These are phyloP conservation scores for Ogataea degrootiae DNA, from an alignment of 805 yeast genomes.

Conservation along the genomic window DNA sequence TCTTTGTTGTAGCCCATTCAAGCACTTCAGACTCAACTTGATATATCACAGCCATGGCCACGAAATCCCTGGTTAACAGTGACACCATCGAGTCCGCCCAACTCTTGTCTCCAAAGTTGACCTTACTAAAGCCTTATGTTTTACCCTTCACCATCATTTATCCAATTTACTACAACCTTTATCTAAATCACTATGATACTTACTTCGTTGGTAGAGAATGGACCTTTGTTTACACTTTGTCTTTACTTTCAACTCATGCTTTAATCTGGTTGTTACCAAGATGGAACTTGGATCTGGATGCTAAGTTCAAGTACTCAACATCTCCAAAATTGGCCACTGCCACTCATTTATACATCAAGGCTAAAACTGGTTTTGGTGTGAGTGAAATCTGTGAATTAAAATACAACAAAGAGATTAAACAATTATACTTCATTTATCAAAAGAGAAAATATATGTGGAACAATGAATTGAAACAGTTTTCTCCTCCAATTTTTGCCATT, in stretches of 20 bases:
- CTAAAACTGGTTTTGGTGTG: constrained; percentile 82
- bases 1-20: too few species aligned
- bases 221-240: constrained; percentile 85
- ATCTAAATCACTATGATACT: constrained; percentile 63
- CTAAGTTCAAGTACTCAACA: constrained; percentile 59
- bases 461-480: constrained; percentile 46
- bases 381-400: constrained; percentile 70
- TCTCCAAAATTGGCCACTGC: constrained; percentile 59
- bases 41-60: too few species aligned
- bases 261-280: constrained; percentile 86
- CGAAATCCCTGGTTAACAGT: constrained; percentile 51
- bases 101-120: constrained; percentile 65
- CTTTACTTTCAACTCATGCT: constrained; percentile 67
- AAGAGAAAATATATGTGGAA: constrained; percentile 84
- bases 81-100: constrained; percentile 69
- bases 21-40: too few species aligned
- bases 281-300: constrained; percentile 76
- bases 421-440: constrained; percentile 74
- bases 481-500: constrained; percentile 78
- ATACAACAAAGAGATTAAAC: constrained; percentile 52
- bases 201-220: constrained; percentile 90
- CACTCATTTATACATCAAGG: constrained; percentile 65
- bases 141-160: constrained; percentile 79
- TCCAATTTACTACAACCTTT: constrained; percentile 66
- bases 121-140: constrained; percentile 64